Conservation (phyloP, 2,329 filamentous ascomycete species). For the Incumbomyces lentus region DNA sequence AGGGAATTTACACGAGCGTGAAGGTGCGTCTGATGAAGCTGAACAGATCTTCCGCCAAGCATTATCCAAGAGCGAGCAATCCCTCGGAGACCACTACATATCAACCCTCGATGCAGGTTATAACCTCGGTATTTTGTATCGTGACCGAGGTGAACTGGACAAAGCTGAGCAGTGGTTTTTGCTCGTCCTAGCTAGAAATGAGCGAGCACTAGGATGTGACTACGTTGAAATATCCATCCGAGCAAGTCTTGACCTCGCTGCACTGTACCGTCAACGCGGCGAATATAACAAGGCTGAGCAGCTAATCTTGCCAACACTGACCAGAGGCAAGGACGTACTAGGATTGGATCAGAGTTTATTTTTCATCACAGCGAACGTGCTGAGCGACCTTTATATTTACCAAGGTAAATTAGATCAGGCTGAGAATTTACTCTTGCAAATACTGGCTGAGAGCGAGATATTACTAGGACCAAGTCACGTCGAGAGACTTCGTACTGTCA, state of each 20-base stretch:
- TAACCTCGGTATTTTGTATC: conserved; percentile 20
- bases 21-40: conserved; percentile 21
- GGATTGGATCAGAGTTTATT: conserved; percentile 21
- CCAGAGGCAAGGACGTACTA: conserved; percentile 15
- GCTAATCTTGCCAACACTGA: conserved; percentile 20
- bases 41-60: conserved; percentile 20
- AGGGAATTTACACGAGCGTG: conserved; percentile 14
- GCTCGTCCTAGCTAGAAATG: conserved; percentile 17
- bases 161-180: conserved; percentile 20
- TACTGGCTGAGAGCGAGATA: conserved; percentile 10
- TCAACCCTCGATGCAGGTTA: conserved; percentile 17
- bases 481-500: conserved; percentile 11
- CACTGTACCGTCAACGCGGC: too few species aligned
- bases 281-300: conserved; percentile 21
- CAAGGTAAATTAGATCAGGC: conserved; percentile 19
- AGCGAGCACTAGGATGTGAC: conserved; percentile 15
- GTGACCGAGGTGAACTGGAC: conserved; percentile 18
- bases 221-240: too few species aligned
- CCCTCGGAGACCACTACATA: conserved; percentile 16
- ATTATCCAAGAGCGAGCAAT: conserved; percentile 16
- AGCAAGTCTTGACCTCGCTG: too few species aligned
- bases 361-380: conserved; percentile 18
- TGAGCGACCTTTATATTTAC: conserved; percentile 19
- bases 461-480: conserved; percentile 6
- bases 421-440: conserved; percentile 20